Conservation (phyloP, 2,329 filamentous ascomycete species). For the Arthrobotrys conoides region DNA sequence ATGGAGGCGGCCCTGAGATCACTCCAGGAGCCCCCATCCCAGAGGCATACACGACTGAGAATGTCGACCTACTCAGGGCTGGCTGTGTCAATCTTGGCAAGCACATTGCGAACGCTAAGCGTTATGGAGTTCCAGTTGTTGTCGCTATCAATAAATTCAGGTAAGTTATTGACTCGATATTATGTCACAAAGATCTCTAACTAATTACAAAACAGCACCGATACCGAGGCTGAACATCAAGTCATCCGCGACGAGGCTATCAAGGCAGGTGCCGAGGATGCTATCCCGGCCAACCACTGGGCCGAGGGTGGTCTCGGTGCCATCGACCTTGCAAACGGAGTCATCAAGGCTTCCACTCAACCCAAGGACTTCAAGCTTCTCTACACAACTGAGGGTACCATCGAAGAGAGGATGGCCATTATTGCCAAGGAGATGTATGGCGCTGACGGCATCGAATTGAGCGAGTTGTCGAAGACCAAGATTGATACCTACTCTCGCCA, state of each 20-base stretch:
- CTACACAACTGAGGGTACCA: conserved; percentile 82
- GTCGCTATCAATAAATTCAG: conserved; percentile 98
- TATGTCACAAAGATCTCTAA: neutral
- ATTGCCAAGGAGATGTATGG: conserved; percentile 97
- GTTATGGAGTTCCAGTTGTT: conserved; percentile 92
- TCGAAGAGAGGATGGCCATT: conserved; percentile 89
- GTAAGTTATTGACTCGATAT: conserved; percentile 14
- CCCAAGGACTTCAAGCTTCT: conserved; percentile 89
- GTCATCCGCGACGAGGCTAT: conserved; percentile 92
- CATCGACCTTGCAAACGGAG: conserved; percentile 86
- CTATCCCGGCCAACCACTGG: conserved; percentile 96
- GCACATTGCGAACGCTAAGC: conserved; percentile 90
- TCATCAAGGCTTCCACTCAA: conserved; percentile 85
- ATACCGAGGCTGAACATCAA: conserved; percentile 91
- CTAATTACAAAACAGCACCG: conserved; percentile 71
- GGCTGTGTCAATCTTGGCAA: conserved; percentile 96
- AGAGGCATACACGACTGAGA: conserved; percentile 92
- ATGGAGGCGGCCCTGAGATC: conserved; percentile 95
- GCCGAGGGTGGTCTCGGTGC: conserved; percentile 93
- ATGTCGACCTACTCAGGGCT: conserved; percentile 87
- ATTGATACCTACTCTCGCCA: conserved; percentile 94
- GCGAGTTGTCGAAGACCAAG: conserved; percentile 94
- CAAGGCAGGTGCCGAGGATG: conserved; percentile 91
- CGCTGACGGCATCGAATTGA: conserved; percentile 89
- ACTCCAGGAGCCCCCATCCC: conserved; percentile 86